Conservation (phyloP, 2,329 filamentous ascomycete genomes). For the Achaetomium macrosporum region DNA sequence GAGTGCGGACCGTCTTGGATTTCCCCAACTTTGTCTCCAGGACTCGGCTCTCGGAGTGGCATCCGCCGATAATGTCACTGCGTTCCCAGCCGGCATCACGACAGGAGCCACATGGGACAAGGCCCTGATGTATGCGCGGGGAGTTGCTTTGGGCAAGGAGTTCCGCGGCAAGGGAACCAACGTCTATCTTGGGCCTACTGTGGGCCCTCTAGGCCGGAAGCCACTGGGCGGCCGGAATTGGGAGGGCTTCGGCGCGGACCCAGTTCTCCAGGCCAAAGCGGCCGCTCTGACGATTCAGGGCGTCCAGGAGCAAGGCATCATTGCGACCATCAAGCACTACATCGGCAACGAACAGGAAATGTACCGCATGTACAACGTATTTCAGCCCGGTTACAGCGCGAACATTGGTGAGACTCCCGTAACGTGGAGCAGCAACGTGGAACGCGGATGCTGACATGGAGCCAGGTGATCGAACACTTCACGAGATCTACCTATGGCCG, state of each 20-base stretch:
- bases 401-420: slow-evolving; percentile 40
- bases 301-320: slow-evolving; percentile 74
- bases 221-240: slow-evolving; percentile 68
- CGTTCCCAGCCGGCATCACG: slow-evolving; percentile 74
- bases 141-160: slow-evolving; percentile 63
- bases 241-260: slow-evolving; percentile 69
- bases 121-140: slow-evolving; percentile 61
- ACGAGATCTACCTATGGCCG: slow-evolving; percentile 73
- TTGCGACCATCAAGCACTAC: slow-evolving; percentile 77
- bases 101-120: slow-evolving; percentile 71
- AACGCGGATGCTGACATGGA: slow-evolving; percentile 2
- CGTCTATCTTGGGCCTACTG: slow-evolving; percentile 62
- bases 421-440: slow-evolving; percentile 47
- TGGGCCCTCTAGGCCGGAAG: slow-evolving; percentile 67
- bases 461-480: slow-evolving; percentile 63
- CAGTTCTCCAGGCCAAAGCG: slow-evolving; percentile 63
- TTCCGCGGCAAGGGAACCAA: slow-evolving; percentile 69
- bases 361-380: slow-evolving; percentile 49
- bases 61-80: slow-evolving; percentile 67
- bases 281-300: slow-evolving; percentile 70
- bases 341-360: slow-evolving; percentile 69
- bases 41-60: slow-evolving; percentile 68
- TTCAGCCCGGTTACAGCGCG: slow-evolving; percentile 50
- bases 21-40: slow-evolving; percentile 66
- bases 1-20: slow-evolving; percentile 62